phyloP scores from a whole-genome alignment of 345 rosid species.

The Firmiana major region DNA sequence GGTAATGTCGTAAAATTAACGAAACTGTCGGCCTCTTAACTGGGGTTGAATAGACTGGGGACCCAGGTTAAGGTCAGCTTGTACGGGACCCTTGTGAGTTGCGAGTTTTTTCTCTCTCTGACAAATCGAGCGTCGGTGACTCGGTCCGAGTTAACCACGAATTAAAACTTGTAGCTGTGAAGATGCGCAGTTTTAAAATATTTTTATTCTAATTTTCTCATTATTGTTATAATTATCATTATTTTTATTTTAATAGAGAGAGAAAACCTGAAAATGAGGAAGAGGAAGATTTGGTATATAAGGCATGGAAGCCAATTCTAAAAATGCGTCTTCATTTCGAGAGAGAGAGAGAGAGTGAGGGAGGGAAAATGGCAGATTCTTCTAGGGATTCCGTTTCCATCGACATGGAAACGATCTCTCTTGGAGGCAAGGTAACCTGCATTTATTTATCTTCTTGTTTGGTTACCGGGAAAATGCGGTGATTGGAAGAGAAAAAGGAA shows the following conservation, averaged over 20 bases:
- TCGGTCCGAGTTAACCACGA: conserved; percentile 43
- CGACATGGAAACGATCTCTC: conserved; percentile 69
- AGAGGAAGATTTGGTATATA: conserved; percentile 14
- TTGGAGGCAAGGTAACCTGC: conserved; percentile 62
- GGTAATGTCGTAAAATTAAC: conserved; percentile 25
- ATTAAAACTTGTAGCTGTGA: neutral
- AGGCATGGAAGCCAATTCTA: conserved; percentile 25
- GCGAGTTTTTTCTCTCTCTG: neutral
- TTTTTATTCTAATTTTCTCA: neutral
- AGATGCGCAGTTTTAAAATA: neutral
- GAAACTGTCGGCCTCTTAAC: conserved; percentile 66
- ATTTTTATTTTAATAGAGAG: conserved; percentile 6
- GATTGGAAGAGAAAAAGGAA: conserved; percentile 8
- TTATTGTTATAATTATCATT: neutral
- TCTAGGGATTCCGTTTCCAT: conserved; percentile 84
- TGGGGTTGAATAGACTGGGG: conserved; percentile 46
- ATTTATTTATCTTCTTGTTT: conserved; percentile 21
- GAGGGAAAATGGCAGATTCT: conserved; percentile 68
- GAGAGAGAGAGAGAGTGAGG: neutral
- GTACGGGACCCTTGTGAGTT: conserved; percentile 36
- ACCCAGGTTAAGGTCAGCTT: conserved; percentile 31
- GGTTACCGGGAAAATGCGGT: conserved; percentile 28
- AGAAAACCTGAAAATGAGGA: conserved; percentile 15
- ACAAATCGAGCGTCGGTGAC: conserved; percentile 73
- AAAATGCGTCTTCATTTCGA: conserved; percentile 20